Evolutionary conservation across 805 yeast species (phyloP).

Genomic region (Schwanniomyces pseudopolymorphus): DNA sequence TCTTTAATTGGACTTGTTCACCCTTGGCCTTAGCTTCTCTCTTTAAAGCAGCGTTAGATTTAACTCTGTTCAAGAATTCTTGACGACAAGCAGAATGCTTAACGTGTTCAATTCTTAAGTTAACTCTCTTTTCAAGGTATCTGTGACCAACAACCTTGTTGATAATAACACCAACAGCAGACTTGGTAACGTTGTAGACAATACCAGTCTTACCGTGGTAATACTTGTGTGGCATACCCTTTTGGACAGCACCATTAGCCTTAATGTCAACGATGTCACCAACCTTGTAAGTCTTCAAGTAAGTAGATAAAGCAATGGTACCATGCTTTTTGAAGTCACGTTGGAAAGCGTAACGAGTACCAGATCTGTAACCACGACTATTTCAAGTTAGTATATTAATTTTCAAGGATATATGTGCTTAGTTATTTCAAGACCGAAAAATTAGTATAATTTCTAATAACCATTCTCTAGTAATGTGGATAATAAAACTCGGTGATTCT

Average conservation of each 20-base stretch:
- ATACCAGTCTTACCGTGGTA: slow-evolving; percentile 99
- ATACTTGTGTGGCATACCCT: slow-evolving; percentile 99
- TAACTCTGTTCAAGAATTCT: slow-evolving; percentile 98
- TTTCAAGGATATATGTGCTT: not conserved
- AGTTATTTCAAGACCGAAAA: not conserved
- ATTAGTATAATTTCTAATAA: no score
- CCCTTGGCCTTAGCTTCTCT: slow-evolving; percentile 94
- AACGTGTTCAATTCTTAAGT: slow-evolving; percentile 97
- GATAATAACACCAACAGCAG: slow-evolving; percentile 96
- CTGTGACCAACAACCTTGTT: slow-evolving; percentile 99
- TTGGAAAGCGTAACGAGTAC: slow-evolving; percentile 99
- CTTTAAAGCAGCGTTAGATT: slow-evolving; percentile 91
- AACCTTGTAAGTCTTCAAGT: slow-evolving; percentile 96
- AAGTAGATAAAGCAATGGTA: slow-evolving; percentile 88
- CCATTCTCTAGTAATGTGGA: no score
- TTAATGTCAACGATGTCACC: slow-evolving; percentile 99
- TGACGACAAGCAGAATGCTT: slow-evolving; percentile 99
- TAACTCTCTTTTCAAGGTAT: slow-evolving; percentile 98
- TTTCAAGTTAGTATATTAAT: slow-evolving; percentile 7
- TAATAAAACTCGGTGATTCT: no score
- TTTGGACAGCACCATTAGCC: slow-evolving; percentile 98
- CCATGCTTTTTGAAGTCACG: slow-evolving; percentile 99
- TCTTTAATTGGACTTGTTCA: slow-evolving; percentile 86
- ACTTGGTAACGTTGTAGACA: slow-evolving; percentile 97
- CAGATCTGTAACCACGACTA: slow-evolving; percentile 97